These are phyloP conservation scores for Paxillus involutus DNA, from an alignment of 768 basidiomycete genomes.

Conservation along the genomic window DNA sequence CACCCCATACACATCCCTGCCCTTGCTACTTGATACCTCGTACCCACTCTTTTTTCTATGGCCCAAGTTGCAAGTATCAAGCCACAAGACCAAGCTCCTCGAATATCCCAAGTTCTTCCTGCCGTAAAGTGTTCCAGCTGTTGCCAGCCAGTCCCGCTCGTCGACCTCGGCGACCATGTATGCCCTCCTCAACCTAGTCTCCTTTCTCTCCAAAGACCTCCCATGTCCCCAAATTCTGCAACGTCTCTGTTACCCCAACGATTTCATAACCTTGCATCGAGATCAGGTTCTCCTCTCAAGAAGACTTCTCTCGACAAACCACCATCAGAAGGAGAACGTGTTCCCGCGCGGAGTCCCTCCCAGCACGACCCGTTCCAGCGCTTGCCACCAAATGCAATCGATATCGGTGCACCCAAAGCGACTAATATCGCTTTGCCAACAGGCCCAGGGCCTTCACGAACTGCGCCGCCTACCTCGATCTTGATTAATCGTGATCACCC, in stretches of 20 bases:
- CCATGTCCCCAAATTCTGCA: slow-evolving; percentile 40
- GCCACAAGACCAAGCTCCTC: slow-evolving; percentile 17
- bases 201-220: slow-evolving; percentile 30
- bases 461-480: background rate
- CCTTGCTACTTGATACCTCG: background rate
- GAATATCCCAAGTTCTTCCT: slow-evolving; percentile 68
- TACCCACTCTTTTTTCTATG: slow-evolving; percentile 26
- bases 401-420: slow-evolving; percentile 3
- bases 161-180: slow-evolving; percentile 74
- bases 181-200: slow-evolving; percentile 51
- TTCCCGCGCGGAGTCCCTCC: slow-evolving; percentile 10
- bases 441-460: background rate
- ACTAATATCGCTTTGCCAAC: slow-evolving; percentile 7
- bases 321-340: slow-evolving; percentile 1
- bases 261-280: slow-evolving; percentile 45
- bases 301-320: slow-evolving; percentile 8
- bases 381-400: slow-evolving; percentile 23
- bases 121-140: slow-evolving; percentile 87
- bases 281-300: slow-evolving; percentile 13
- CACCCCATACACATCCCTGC: background rate
- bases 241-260: slow-evolving; percentile 49
- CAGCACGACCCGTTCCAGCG: slow-evolving; percentile 28
- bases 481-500: slow-evolving; percentile 5
- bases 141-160: slow-evolving; percentile 64
- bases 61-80: slow-evolving; percentile 11